Evolutionary conservation across 306 rosid genomes (phyloP).

Genomic region (Lathyrus sativus): DNA sequence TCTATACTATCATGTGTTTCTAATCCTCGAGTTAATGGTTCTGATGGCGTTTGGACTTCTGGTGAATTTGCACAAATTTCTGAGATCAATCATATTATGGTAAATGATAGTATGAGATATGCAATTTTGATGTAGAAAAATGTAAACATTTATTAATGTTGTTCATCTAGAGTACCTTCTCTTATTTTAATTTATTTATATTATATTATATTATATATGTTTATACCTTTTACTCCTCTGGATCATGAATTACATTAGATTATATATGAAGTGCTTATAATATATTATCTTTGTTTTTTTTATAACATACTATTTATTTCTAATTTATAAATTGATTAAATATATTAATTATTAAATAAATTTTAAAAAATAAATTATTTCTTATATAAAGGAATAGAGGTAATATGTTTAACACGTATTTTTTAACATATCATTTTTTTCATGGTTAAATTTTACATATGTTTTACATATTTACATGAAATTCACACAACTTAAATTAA

Average conservation of each 20-base stretch:
- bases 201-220: neutral
- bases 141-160: neutral
- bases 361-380: too few relatives aligned
- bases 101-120: conserved; percentile 81
- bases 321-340: too few relatives aligned
- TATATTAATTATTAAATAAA: too few relatives aligned
- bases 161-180: neutral
- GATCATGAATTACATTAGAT: neutral
- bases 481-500: too few relatives aligned
- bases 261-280: too few relatives aligned
- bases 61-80: conserved; percentile 64
- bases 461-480: too few relatives aligned
- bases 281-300: too few relatives aligned
- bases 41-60: conserved; percentile 72
- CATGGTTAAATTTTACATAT: too few relatives aligned
- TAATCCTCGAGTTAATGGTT: conserved; percentile 54
- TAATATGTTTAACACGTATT: too few relatives aligned
- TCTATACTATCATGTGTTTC: conserved; percentile 69
- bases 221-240: neutral
- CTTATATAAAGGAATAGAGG: too few relatives aligned
- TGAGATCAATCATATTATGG: conserved; percentile 85
- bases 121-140: conserved; percentile 76
- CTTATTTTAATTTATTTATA: neutral
- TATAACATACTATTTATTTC: too few relatives aligned
- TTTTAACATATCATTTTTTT: too few relatives aligned